Evolutionary conservation across 257 asterid genomes (phyloP).

Genomic region (Gentiana straminea): DNA sequence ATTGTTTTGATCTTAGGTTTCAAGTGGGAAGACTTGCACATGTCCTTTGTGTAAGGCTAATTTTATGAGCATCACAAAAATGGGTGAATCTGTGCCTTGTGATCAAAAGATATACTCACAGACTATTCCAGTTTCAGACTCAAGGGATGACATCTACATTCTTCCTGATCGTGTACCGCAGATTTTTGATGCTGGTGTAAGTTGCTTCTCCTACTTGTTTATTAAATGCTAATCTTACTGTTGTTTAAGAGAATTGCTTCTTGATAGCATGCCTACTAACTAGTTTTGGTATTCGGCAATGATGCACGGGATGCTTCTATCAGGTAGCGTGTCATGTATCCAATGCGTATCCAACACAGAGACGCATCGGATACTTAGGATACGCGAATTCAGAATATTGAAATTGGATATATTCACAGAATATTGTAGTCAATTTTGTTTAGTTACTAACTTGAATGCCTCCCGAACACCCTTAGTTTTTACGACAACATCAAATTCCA

Average conservation of each 20-base stretch:
- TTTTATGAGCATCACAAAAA: slow-evolving; percentile 58
- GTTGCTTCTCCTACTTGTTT: slow-evolving; percentile 10
- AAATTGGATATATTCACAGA: too few relatives aligned
- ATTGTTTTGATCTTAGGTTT: slow-evolving; percentile 24
- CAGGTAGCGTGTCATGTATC: background rate
- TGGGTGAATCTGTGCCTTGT: slow-evolving; percentile 52
- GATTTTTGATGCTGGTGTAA: slow-evolving; percentile 34
- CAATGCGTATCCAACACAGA: too few relatives aligned
- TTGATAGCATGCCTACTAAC: background rate
- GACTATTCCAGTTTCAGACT: slow-evolving; percentile 38
- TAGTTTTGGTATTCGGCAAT: background rate
- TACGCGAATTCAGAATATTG: background rate
- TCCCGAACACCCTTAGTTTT: too few relatives aligned
- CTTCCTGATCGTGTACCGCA: slow-evolving; percentile 39
- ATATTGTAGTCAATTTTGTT: too few relatives aligned
- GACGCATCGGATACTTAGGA: background rate
- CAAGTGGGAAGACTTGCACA: slow-evolving; percentile 40
- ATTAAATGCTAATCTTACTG: background rate
- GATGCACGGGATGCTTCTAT: background rate
- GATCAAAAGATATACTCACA: slow-evolving; percentile 94
- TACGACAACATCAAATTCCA: too few relatives aligned
- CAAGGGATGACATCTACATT: slow-evolving; percentile 36
- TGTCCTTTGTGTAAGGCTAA: slow-evolving; percentile 91
- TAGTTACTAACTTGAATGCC: too few relatives aligned
- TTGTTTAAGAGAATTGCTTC: background rate